phyloP scores from a whole-genome alignment of 805 yeast species.

The Priceomyces haplophilus region DNA sequence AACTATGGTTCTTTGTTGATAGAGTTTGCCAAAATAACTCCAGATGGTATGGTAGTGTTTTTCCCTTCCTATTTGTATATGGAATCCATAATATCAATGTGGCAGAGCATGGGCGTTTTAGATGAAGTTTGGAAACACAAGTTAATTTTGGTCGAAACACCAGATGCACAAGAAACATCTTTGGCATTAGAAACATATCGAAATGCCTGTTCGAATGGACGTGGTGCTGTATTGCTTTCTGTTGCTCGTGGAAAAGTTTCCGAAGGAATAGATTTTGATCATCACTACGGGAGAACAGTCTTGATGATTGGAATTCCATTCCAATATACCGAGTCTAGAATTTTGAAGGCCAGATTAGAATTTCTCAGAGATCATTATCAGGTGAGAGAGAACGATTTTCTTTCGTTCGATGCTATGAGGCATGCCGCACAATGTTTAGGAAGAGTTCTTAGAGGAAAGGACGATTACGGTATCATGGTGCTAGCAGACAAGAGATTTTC shows the following conservation, averaged over 20 bases:
- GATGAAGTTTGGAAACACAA: constrained; percentile 99
- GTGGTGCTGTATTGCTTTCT: constrained; percentile 93
- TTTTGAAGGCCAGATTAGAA: constrained; percentile 90
- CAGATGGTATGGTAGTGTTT: constrained; percentile 97
- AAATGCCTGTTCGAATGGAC: constrained; percentile 93
- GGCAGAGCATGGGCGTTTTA: constrained; percentile 98
- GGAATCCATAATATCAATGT: constrained; percentile 97
- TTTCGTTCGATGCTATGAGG: constrained; percentile 98
- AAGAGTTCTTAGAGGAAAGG: constrained; percentile 94
- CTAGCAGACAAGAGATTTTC: constrained; percentile 92
- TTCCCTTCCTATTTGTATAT: constrained; percentile 95
- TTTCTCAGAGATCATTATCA: constrained; percentile 90
- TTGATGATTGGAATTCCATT: constrained; percentile 98
- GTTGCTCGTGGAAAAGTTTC: constrained; percentile 99
- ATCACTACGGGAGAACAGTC: constrained; percentile 96
- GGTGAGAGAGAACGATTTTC: constrained; percentile 88
- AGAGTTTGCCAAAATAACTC: constrained; percentile 92
- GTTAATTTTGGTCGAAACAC: constrained; percentile 92
- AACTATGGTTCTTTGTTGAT: constrained; percentile 91
- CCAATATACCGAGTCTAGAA: constrained; percentile 97
- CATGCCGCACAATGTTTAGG: constrained; percentile 99
- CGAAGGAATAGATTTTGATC: constrained; percentile 99
- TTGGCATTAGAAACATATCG: constrained; percentile 93
- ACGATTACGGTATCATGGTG: constrained; percentile 98
- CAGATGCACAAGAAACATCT: constrained; percentile 98